Base-by-base conservation (phyloP, 2,329 filamentous ascomycete genomes). In the Penicillium oxalicum region DNA sequence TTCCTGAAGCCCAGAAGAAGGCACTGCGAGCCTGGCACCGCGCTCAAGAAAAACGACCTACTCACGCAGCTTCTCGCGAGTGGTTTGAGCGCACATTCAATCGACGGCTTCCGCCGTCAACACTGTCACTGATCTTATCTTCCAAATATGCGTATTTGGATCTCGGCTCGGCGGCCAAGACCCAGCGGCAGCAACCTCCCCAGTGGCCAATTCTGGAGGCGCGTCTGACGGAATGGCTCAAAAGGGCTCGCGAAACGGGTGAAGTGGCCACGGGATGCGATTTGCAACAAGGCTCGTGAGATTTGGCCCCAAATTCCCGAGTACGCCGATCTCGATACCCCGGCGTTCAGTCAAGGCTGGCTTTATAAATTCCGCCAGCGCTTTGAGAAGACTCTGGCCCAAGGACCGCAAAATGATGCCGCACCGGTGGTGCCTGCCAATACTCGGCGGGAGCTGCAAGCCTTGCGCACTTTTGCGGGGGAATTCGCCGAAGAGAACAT, bases 281-380 rank as follows among this genome's bases (percentile, higher is more conserved):
- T 56, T 25, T n/a, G 40, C 36, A 39, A 49, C 12, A 59, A 50
- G 38, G 57, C 52, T 37, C 42, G 37, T 5, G 29, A 54, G 42
- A 58, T 54, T 24, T 60, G 49, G 54, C 29, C 25, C 5, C 32
- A 47, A 25, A 55, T 60, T 29, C 33, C 46, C 2, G 37, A 53
- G 41, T 61, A 60, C 42, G 34, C 40, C n/a, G 45, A 49, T 13
- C 39, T 40, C 27, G 28, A 45, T 12, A 26, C 25, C 3, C 58
- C 58, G 11, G 36, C 40, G 9, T 61, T 60, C 33, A 60, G 52
- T 34, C 43, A 41, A 25, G 49, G 56, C 18, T 61, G 55, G 58
- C 33, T 60, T 8, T 26, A n/a, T 9, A 50, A 44, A 35, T 50
- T 50, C 7, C 41, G 26, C 11, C 41, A 38, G 35, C 44, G 48